A percentile compares a stretch with the other conserved stretches of the same genome.
Conservation (phyloP, 2,329 filamentous ascomycete species). For the Meredithiella fracta region DNA sequence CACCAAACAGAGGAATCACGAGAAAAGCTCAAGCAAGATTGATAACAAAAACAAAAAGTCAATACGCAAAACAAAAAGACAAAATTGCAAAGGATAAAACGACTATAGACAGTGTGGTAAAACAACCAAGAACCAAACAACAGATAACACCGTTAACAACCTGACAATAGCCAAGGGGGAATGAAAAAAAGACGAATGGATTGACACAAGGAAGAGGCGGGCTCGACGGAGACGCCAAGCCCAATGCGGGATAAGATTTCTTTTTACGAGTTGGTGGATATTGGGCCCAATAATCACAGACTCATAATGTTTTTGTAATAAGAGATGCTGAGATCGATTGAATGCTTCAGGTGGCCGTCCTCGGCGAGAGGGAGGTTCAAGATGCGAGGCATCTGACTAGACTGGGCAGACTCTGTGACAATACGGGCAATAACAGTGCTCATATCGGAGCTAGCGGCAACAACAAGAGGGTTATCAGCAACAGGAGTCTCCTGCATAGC, state of each 20-base stretch:
- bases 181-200: not conserved
- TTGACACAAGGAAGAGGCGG: not conserved
- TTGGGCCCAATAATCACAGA: slow-evolving; percentile 13
- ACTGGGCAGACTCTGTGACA: slow-evolving; percentile 36
- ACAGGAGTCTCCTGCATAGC: slow-evolving; percentile 32
- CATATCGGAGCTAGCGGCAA: slow-evolving; percentile 71
- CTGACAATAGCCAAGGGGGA: too few species aligned
- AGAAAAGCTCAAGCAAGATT: not conserved
- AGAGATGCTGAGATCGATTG: slow-evolving; percentile 49
- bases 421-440: slow-evolving; percentile 53
- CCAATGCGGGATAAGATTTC: slow-evolving; percentile 1
- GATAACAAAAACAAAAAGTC: not conserved
- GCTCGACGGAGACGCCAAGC: not conserved
- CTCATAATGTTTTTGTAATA: slow-evolving; percentile 53
- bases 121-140: not conserved
- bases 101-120: not conserved
- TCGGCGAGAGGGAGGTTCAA: slow-evolving; percentile 51
- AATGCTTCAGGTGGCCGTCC: slow-evolving; percentile 54
- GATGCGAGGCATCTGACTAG: slow-evolving; percentile 26
- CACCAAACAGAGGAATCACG: not conserved
- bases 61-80: not conserved
- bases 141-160: too few species aligned
- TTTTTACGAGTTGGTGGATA: not conserved
- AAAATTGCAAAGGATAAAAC: slow-evolving; percentile 5
- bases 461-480: slow-evolving; percentile 31